Conservation (phyloP, 2,329 filamentous ascomycete genomes). For the Neopestalotiopsis sp. region DNA sequence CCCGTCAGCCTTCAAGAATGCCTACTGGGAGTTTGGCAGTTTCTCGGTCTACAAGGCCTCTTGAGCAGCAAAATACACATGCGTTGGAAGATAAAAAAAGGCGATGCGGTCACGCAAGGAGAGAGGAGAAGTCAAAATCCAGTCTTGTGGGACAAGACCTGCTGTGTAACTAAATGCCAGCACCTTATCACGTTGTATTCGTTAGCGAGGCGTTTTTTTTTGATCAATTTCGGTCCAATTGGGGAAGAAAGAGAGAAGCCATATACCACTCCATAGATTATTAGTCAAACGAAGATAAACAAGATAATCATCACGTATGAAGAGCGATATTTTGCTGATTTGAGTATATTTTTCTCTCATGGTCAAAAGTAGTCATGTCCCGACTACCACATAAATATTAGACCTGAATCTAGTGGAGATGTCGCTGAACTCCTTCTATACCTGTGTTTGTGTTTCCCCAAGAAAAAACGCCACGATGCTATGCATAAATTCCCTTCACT, state of each 20-base stretch:
- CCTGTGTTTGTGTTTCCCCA: background rate
- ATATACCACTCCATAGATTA: background rate
- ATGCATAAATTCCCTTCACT: conserved; percentile 22
- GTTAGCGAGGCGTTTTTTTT: conserved; percentile 13
- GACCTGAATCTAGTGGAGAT: conserved; percentile 28
- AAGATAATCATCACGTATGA: no score
- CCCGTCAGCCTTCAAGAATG: conserved; percentile 59
- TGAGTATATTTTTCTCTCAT: no score
- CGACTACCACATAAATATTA: background rate
- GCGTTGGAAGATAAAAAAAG: background rate
- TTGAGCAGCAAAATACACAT: conserved; percentile 19
- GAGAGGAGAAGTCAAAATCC: background rate
- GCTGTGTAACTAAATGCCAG: background rate
- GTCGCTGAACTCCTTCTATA: conserved; percentile 23
- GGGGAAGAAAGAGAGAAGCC: background rate
- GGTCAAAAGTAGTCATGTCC: no score
- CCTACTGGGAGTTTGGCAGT: conserved; percentile 68
- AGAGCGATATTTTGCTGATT: no score
- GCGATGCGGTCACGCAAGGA: background rate
- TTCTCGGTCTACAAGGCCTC: conserved; percentile 61
- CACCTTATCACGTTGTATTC: background rate
- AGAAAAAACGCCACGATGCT: conserved; percentile 37
- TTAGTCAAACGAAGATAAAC: background rate
- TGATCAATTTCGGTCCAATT: background rate
- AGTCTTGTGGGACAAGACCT: background rate